These are phyloP conservation scores for Graphilbum sp. DNA, from an alignment of 2,329 filamentous ascomycete genomes.

Conservation along the genomic window DNA sequence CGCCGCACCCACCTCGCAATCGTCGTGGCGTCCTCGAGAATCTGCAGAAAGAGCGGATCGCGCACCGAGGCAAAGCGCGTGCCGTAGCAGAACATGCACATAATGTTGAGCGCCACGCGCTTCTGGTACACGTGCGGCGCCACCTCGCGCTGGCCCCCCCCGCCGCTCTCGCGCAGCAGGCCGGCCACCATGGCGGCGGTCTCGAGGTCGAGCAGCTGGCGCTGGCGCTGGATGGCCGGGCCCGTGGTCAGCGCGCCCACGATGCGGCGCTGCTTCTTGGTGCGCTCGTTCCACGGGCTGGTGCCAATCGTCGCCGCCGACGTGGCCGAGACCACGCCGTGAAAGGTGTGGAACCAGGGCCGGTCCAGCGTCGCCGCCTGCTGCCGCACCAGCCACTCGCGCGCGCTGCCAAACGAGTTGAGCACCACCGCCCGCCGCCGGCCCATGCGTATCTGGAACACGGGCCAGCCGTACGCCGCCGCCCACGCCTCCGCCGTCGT, in stretches of 20 bases:
- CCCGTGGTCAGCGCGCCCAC: constrained; percentile 1
- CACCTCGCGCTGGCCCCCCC: neutral
- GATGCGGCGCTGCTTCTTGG: constrained; percentile 2
- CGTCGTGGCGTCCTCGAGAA: constrained; percentile 1
- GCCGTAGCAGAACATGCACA: constrained; percentile 3
- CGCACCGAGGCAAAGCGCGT: neutral
- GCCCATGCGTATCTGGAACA: constrained; percentile 4
- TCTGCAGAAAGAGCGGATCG: constrained; percentile 1
- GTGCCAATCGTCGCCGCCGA: constrained; percentile 1
- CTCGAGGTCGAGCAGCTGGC: constrained; percentile 1
- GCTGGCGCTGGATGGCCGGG: neutral
- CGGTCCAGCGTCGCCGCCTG: constrained; percentile 2
- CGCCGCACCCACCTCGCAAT: constrained; percentile 1
- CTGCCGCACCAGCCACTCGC: constrained; percentile 1
- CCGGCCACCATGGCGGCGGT: neutral
- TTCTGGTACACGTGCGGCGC: constrained; percentile 2
- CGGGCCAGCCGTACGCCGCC: neutral
- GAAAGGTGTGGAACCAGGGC: constrained; percentile 3
- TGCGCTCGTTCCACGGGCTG: constrained; percentile 1
- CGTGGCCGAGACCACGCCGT: constrained; percentile 1
- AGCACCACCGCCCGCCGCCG: neutral
- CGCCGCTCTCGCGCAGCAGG: neutral
- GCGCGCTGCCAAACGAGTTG: neutral
- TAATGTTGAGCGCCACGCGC: constrained; percentile 3
- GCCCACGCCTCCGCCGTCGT: neutral